A percentile compares a stretch with the other conserved stretches of the same genome.
phyloP scores from a whole-genome alignment of 192 early-diverging fungal species.

The Coemansia sp. region DNA sequence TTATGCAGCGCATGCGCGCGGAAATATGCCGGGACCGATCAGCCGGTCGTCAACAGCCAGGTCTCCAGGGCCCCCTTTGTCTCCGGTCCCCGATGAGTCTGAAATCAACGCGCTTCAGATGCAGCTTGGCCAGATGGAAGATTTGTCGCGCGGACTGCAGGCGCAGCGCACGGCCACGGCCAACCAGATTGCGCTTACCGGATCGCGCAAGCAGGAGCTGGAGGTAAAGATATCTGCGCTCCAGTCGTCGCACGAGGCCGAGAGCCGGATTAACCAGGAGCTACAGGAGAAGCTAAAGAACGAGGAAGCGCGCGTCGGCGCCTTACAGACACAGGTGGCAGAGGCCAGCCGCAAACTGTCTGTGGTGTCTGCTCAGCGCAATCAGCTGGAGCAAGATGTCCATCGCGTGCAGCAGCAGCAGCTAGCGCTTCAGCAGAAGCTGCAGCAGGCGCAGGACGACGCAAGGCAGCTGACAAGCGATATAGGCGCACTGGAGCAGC shows the following conservation, averaged over 20 bases:
- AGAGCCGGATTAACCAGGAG: constrained; percentile 50
- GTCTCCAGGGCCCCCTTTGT: constrained; percentile 26
- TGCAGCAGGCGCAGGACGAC: constrained; percentile 47
- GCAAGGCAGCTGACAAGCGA: constrained; percentile 34
- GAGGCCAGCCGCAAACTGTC: constrained; percentile 37
- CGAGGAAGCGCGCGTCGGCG: constrained; percentile 32
- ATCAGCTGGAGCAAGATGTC: constrained; percentile 41
- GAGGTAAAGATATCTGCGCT: constrained; percentile 40
- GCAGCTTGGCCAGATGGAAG: constrained; percentile 44
- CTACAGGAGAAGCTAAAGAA: constrained; percentile 39
- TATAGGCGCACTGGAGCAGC: constrained; percentile 30
- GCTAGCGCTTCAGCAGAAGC: constrained; percentile 31
- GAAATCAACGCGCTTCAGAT: constrained; percentile 33
- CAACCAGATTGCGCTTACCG: constrained; percentile 26
- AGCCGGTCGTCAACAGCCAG: constrained; percentile 28
- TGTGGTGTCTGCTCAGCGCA: constrained; percentile 38
- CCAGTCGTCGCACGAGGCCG: constrained; percentile 50
- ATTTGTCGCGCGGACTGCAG: constrained; percentile 42
- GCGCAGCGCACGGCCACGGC: constrained; percentile 35
- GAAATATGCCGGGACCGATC: constrained; percentile 13
- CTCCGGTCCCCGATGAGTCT: constrained; percentile 24
- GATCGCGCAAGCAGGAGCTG: constrained; percentile 50
- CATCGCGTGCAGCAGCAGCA: constrained; percentile 48
- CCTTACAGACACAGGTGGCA: constrained; percentile 31
- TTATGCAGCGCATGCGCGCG: constrained; percentile 25